Evolutionary conservation across 495 filamentous ascomycete species (phyloP).

Genomic region (Hyaloscypha finlandica): DNA sequence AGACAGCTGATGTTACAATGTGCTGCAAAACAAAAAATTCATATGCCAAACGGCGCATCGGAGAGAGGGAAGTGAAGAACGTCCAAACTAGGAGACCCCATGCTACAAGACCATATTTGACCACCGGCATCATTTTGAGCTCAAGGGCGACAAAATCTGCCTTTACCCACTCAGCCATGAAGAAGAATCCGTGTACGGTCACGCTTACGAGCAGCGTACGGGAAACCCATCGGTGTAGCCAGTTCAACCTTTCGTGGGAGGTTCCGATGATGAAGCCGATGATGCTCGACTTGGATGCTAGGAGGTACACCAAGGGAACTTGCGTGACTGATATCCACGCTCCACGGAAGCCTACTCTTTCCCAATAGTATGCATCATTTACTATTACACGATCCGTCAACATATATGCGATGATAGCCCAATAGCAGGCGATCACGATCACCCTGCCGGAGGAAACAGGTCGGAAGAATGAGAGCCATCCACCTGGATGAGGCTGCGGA

Average conservation of each 20-base stretch:
- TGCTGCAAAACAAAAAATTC: slow-evolving; percentile 86
- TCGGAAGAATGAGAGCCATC: slow-evolving; percentile 46
- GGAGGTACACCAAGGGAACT: slow-evolving; percentile 76
- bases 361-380: slow-evolving; percentile 50
- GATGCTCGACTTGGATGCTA: slow-evolving; percentile 78
- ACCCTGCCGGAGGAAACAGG: slow-evolving; percentile 59
- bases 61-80: slow-evolving; percentile 64
- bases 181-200: slow-evolving; percentile 74
- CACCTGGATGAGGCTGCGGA: slow-evolving; percentile 55
- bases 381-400: slow-evolving; percentile 47
- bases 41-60: slow-evolving; percentile 68
- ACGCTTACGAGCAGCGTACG: slow-evolving; percentile 73
- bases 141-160: slow-evolving; percentile 64
- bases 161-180: slow-evolving; percentile 66
- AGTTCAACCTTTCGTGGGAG: slow-evolving; percentile 76
- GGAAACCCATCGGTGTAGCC: slow-evolving; percentile 81
- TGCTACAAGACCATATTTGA: slow-evolving; percentile 69
- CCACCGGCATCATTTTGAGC: slow-evolving; percentile 62
- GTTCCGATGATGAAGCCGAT: slow-evolving; percentile 67
- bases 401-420: slow-evolving; percentile 59
- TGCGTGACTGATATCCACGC: slow-evolving; percentile 78
- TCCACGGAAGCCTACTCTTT: slow-evolving; percentile 73
- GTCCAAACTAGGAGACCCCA: slow-evolving; percentile 77
- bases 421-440: slow-evolving; percentile 55
- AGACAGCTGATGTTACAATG: slow-evolving; percentile 63